Evolutionary conservation across 805 yeast genomes (phyloP).

Genomic region (Yamadazyma scolyti): DNA sequence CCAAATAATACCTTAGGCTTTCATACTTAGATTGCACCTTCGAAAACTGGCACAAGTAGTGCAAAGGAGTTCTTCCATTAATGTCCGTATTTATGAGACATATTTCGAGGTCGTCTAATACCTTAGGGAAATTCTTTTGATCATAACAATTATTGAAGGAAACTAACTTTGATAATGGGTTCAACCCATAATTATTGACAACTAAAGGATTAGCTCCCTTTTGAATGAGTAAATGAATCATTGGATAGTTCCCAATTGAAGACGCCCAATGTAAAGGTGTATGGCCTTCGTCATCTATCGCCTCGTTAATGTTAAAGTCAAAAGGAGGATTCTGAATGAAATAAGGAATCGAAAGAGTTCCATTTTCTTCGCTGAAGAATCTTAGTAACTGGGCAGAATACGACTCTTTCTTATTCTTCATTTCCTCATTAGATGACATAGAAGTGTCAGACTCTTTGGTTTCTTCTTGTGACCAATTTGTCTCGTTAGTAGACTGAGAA

Average conservation of each 20-base stretch:
- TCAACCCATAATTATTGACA: conserved; percentile 67
- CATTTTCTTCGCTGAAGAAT: conserved; percentile 41
- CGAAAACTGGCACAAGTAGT: conserved; percentile 75
- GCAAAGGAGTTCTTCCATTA: conserved; percentile 73
- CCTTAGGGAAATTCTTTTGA: conserved; percentile 71
- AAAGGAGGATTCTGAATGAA: conserved; percentile 61
- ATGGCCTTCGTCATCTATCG: conserved; percentile 92
- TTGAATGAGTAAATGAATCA: conserved; percentile 70
- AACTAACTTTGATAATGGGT: conserved; percentile 81
- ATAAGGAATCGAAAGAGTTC: conserved; percentile 57
- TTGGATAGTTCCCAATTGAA: conserved; percentile 80
- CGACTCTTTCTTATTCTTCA: conserved; percentile 38
- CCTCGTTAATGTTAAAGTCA: conserved; percentile 65
- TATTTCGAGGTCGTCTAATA: conserved; percentile 71
- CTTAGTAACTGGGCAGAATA: conserved; percentile 37
- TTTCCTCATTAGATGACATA: conserved; percentile 26
- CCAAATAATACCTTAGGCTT: conserved; percentile 80
- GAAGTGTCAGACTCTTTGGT: conserved; percentile 40
- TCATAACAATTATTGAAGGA: conserved; percentile 86
- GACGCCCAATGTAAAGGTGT: conserved; percentile 98
- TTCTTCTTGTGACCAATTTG: conserved; percentile 44
- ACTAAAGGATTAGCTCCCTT: conserved; percentile 67
- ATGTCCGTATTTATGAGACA: conserved; percentile 77
- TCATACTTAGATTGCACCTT: conserved; percentile 65
- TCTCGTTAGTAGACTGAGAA: conserved; percentile 41